These are phyloP conservation scores for Pseudophaeomoniella oleicola DNA, from an alignment of 2,329 filamentous ascomycete species.

Conservation along the genomic window DNA sequence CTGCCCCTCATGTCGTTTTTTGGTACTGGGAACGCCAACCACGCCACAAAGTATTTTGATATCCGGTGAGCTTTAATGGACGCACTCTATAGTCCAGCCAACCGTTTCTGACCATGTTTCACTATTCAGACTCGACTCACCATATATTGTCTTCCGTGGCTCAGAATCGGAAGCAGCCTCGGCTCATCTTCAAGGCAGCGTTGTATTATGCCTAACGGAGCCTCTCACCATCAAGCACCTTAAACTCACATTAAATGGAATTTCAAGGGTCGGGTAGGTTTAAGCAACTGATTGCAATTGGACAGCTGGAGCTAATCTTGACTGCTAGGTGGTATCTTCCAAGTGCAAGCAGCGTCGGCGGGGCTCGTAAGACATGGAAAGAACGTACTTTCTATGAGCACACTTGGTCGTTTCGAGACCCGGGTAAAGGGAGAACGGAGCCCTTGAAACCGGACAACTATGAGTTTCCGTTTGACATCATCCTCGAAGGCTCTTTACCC, in stretches of 20 bases:
- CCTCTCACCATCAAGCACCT: slow-evolving; percentile 59
- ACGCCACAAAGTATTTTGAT: slow-evolving; percentile 33
- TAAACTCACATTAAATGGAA: slow-evolving; percentile 55
- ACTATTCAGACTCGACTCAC: slow-evolving; percentile 51
- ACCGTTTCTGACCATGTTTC: slow-evolving; percentile 6
- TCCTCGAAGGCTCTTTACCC: slow-evolving; percentile 52
- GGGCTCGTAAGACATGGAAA: slow-evolving; percentile 22
- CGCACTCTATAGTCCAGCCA: not conserved
- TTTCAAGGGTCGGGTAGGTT: slow-evolving; percentile 53
- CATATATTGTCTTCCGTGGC: slow-evolving; percentile 67
- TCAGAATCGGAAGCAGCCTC: slow-evolving; percentile 61
- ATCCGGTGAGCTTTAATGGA: slow-evolving; percentile 20
- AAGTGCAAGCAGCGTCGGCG: slow-evolving; percentile 11
- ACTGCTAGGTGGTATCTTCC: slow-evolving; percentile 22
- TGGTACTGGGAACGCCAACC: slow-evolving; percentile 18
- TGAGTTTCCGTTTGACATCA: slow-evolving; percentile 65
- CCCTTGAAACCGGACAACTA: slow-evolving; percentile 61
- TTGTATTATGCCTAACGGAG: slow-evolving; percentile 59
- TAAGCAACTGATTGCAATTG: slow-evolving; percentile 5
- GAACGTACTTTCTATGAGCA: slow-evolving; percentile 48
- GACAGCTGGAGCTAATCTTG: slow-evolving; percentile 2
- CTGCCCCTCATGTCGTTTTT: slow-evolving; percentile 29
- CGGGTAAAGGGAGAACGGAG: slow-evolving; percentile 32
- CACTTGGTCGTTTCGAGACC: slow-evolving; percentile 54
- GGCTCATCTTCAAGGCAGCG: slow-evolving; percentile 56